Conservation (phyloP, 2,329 filamentous ascomycete species). For the Nemania abortiva region DNA sequence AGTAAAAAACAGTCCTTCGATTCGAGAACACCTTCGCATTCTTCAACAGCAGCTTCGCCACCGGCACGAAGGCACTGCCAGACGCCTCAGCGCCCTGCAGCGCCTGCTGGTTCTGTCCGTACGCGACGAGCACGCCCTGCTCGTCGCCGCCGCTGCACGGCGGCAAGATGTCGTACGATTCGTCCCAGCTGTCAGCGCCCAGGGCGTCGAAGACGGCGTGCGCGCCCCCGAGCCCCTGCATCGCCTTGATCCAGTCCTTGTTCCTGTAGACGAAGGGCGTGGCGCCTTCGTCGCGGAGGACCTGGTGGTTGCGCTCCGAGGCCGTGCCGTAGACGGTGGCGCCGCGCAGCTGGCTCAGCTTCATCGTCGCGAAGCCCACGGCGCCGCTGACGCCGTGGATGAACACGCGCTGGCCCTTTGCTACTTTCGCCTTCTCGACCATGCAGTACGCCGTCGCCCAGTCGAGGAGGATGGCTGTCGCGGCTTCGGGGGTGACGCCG, state of each 20-base stretch:
- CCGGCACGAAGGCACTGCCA: constrained; percentile 39
- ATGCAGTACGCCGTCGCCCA: constrained; percentile 60
- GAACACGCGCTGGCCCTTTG: constrained; percentile 60
- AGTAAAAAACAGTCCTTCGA: constrained; percentile 54
- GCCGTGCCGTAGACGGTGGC: constrained; percentile 64
- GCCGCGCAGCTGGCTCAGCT: constrained; percentile 57
- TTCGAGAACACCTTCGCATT: constrained; percentile 40
- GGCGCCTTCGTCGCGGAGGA: constrained; percentile 55
- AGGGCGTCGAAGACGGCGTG: constrained; percentile 56
- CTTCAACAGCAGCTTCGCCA: constrained; percentile 51
- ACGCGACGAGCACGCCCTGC: constrained; percentile 56
- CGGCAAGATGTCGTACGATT: constrained; percentile 60
- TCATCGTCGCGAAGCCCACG: constrained; percentile 59
- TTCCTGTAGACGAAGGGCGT: constrained; percentile 61
- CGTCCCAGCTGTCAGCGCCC: constrained; percentile 63
- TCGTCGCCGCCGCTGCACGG: constrained; percentile 37
- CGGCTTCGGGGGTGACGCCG: constrained; percentile 57
- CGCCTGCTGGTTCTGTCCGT: constrained; percentile 53
- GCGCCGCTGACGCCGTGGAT: constrained; percentile 64
- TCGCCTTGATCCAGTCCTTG: constrained; percentile 62
- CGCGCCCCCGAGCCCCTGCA: constrained; percentile 60
- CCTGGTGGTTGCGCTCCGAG: constrained; percentile 58
- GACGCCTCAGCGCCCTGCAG: constrained; percentile 41
- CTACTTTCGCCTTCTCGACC: constrained; percentile 55
- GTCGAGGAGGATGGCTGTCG: constrained; percentile 57